Base-by-base conservation (phyloP, 2,329 filamentous ascomycete genomes). In the Epicoccum sorghinum region DNA sequence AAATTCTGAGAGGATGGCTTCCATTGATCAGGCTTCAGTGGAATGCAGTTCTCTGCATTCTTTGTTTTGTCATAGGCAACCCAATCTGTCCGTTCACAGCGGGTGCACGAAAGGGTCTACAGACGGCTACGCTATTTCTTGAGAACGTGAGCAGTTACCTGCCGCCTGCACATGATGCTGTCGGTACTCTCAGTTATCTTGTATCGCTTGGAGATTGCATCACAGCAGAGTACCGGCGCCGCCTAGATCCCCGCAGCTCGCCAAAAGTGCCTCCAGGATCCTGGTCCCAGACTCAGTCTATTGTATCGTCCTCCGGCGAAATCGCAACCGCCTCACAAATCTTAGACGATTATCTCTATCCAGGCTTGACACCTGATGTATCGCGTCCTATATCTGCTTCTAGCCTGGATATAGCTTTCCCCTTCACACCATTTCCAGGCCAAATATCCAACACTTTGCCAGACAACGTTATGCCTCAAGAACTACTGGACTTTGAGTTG, bases 21-120 rank as follows among this genome's bases (percentile, higher is more conserved):
- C 46, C 46, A 27, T 35, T 42, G 22, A 14, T 49, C 33, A 27
- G 46, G 9, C 8, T 49, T 27, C 46, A 49, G 29, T 49, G 46
- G 46, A 49, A 41, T 35, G 46, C 46, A 35, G 38, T 49, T 8
- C 46, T 49, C 12, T 49, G 46, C 37, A 49, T 49, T 22, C 14
- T 49, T 33, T 35, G 37, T 27, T 49, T 49, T 22, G 46, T 49
- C 22, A 49, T 49, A 18, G 46, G 46, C 6, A 49, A 49, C 29
- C 46, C 46, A 35, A 35, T 49, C 7, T 49, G 46, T 42, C 46
- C 46, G 9, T 49, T 49, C 38, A 42, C 46, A 8, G 29, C 46
- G 12, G 39, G 10, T 29, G 46, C 46, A 27, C 46, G 46, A 10
- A 49, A 49, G 24, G 46, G 46, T 41, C 46, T 49, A 33, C 30